Evolutionary conservation across 1,139 yeast genomes (phyloP), one percentile per base, ranked within the genome.

Genomic region (Candida neerlandica): DNA sequence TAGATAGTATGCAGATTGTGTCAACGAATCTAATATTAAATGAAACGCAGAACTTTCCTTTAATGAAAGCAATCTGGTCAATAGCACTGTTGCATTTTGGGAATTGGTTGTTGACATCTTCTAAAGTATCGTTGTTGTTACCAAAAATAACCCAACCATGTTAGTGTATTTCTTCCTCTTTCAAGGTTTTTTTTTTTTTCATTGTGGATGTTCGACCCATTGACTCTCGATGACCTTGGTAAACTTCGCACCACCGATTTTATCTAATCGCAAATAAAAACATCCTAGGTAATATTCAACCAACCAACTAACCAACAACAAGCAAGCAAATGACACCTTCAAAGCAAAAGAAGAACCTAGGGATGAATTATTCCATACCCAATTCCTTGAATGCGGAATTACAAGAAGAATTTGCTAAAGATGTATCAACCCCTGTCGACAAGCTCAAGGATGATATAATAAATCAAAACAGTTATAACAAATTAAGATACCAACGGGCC

Each of bases 11-110:
- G 91, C 80, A 0, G 94, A 80, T 64, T 92, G 97, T 0, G 80
- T 73, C 15, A 90, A 66, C 0, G 89, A 77, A 63, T 92, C 98
- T 11, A 81, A 65, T 2, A 86, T 71, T 5, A 92, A 71, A 12
- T 89, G 67, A 52, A 92, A 81, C 0, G 96, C 95, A 0, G 95
- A 79, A 16, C 70, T 70, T 59, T 92, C 97, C 55, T 85, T 86
- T 44, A 89, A 70, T 2, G 84, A 70, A 10, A 92, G 67, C 7
- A 89, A 69, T 52, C 97, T 70, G 45, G 75, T 80, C 45, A 88
- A 67, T 12, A 86, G 69, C 21, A 85, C 85, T 0, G 78, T 64
- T 1, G 90, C 80, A 51, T 78, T 82, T 52, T 84, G 85, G 12
- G 46, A 14, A 14, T 33, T 15, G 9, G 12, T 21, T 4, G 40